phyloP scores from a whole-genome alignment of 2,329 filamentous ascomycete genomes.

The Fusarium sp. region DNA sequence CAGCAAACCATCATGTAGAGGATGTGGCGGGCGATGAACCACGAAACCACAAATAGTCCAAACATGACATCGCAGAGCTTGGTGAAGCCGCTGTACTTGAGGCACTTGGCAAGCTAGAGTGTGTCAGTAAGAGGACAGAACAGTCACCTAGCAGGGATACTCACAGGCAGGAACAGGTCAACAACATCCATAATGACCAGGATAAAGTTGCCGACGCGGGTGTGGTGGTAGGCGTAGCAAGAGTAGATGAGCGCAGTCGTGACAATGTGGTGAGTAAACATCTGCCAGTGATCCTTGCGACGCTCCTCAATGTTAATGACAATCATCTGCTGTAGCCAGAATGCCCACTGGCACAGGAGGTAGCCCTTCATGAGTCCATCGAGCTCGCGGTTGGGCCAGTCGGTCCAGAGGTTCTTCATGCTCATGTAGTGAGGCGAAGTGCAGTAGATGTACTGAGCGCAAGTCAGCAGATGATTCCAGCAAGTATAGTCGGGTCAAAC shows the following conservation, averaged over 20 bases:
- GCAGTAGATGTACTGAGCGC: constrained; percentile 80
- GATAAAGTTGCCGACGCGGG: constrained; percentile 88
- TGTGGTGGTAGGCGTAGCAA: constrained; percentile 89
- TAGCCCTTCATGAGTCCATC: constrained; percentile 85
- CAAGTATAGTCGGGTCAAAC: constrained; percentile 46
- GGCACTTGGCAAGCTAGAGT: constrained; percentile 88
- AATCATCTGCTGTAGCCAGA: constrained; percentile 94
- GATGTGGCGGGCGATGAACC: constrained; percentile 86
- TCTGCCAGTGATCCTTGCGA: constrained; percentile 95
- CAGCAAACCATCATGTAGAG: constrained; percentile 84
- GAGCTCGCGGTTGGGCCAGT: constrained; percentile 85
- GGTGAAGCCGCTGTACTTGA: constrained; percentile 88
- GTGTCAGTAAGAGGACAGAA: constrained; percentile 66
- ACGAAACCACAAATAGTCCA: constrained; percentile 85
- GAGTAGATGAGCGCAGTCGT: constrained; percentile 84
- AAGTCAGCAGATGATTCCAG: constrained; percentile 2
- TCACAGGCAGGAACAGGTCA: constrained; percentile 87
- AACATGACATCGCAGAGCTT: constrained; percentile 85
- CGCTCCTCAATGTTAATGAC: constrained; percentile 95
- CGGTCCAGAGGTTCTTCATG: constrained; percentile 82
- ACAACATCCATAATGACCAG: constrained; percentile 94
- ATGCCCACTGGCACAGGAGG: constrained; percentile 88
- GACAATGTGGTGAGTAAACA: constrained; percentile 94
- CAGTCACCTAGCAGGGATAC: constrained; percentile 82
- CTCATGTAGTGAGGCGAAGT: constrained; percentile 84